Evolutionary conservation across 345 rosid genomes (phyloP).

Genomic region (Odontarrhena argentea): DNA sequence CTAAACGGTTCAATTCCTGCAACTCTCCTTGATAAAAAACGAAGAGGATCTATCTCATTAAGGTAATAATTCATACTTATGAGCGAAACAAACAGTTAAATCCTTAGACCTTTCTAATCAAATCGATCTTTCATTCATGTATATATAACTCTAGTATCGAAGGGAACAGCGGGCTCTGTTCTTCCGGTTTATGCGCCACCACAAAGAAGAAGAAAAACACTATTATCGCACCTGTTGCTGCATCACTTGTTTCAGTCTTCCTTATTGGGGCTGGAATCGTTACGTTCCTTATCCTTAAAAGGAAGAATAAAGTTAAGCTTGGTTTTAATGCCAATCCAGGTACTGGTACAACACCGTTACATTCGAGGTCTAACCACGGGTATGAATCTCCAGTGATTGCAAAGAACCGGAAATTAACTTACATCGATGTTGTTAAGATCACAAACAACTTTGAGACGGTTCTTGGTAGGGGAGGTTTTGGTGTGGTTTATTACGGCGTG

Average conservation of each 20-base stretch:
- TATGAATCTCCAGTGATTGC: slow-evolving; percentile 39
- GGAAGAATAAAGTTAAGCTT: slow-evolving; percentile 33
- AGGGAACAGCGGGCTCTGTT: slow-evolving; percentile 52
- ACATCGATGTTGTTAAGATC: slow-evolving; percentile 41
- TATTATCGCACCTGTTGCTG: slow-evolving; percentile 28
- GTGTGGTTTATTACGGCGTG: slow-evolving; percentile 46
- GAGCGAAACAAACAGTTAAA: not conserved
- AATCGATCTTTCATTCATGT: not conserved
- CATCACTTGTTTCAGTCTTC: slow-evolving; percentile 33
- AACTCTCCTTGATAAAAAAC: slow-evolving; percentile 44
- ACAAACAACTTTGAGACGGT: slow-evolving; percentile 48
- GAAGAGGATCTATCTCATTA: slow-evolving; percentile 40
- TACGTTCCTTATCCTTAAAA: slow-evolving; percentile 29
- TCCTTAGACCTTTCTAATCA: slow-evolving; percentile 10
- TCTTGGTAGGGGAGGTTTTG: slow-evolving; percentile 59
- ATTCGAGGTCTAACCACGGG: slow-evolving; percentile 32
- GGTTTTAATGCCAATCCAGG: slow-evolving; percentile 19
- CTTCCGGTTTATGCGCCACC: slow-evolving; percentile 35
- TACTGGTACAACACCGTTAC: slow-evolving; percentile 42
- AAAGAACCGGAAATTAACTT: slow-evolving; percentile 37
- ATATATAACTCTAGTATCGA: slow-evolving; percentile 38
- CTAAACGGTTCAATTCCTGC: slow-evolving; percentile 54
- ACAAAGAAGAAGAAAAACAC: slow-evolving; percentile 38
- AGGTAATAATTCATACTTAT: slow-evolving; percentile 37
- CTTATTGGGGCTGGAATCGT: slow-evolving; percentile 31